Evolutionary conservation across 768 basidiomycete species (phyloP).

Genomic region (Suillus subluteus): DNA sequence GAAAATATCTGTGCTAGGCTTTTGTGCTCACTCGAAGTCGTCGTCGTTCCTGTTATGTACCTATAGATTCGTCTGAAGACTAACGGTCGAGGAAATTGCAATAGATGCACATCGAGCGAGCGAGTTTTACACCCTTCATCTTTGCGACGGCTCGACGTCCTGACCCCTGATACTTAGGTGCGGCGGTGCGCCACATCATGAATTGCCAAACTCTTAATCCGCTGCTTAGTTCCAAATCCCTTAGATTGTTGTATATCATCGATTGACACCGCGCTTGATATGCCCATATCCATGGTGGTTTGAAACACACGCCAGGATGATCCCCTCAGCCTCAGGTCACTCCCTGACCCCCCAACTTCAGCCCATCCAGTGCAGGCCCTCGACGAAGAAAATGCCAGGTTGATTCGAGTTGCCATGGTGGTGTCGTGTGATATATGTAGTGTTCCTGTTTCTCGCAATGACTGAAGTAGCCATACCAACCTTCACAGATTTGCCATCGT

Average conservation of each 20-base stretch:
- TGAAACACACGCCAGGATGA: not conserved
- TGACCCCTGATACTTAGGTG: not conserved
- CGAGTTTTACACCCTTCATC: not conserved
- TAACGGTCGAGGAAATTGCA: not conserved
- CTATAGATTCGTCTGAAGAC: not conserved
- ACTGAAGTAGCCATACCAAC: not conserved
- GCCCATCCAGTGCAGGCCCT: not conserved
- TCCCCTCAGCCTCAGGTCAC: not conserved
- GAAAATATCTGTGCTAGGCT: not conserved
- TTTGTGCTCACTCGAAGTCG: not conserved
- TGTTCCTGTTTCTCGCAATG: not conserved
- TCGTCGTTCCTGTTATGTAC: not conserved
- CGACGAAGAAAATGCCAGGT: not conserved
- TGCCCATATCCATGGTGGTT: not conserved
- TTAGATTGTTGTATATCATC: not conserved
- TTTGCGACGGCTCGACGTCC: not conserved
- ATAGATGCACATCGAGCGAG: not conserved
- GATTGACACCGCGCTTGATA: not conserved
- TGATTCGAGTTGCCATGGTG: not conserved
- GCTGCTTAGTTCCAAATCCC: not conserved
- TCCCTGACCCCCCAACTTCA: not conserved
- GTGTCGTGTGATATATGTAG: not conserved
- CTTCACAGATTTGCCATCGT: not conserved
- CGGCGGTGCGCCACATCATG: not conserved
- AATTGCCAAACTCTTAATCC: not conserved